phyloP scores from a whole-genome alignment of 257 asterid species.

The Solanum microdontum region DNA sequence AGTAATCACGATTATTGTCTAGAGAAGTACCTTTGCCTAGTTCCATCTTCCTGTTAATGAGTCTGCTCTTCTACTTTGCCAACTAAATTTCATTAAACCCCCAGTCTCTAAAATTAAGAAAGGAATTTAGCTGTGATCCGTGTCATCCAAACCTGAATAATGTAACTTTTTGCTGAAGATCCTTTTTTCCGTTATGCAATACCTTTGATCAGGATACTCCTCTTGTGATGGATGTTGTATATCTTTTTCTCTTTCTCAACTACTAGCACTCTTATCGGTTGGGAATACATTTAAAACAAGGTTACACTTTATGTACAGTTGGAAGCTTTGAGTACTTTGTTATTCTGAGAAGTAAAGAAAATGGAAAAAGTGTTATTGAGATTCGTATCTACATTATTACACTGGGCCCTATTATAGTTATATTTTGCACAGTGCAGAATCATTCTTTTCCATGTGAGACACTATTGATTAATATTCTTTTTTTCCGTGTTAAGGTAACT shows the following conservation, averaged over 20 bases:
- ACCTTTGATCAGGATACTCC: not conserved
- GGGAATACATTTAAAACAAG: not conserved
- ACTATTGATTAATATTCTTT: not conserved
- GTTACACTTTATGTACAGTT: not conserved
- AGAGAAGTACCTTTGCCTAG: not conserved
- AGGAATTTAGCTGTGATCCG: not conserved
- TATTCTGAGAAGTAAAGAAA: not conserved
- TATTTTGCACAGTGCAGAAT: not conserved
- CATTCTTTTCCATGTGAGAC: not conserved
- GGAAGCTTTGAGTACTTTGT: not conserved
- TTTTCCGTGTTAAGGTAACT: no score
- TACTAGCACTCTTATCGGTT: not conserved
- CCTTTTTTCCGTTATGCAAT: not conserved
- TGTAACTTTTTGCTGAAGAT: not conserved
- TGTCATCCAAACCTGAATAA: not conserved
- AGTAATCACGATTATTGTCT: not conserved
- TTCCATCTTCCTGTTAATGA: not conserved
- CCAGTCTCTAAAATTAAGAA: not conserved
- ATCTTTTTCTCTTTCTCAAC: not conserved
- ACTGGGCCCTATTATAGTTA: not conserved
- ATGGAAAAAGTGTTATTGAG: not conserved
- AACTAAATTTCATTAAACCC: not conserved
- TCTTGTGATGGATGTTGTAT: not conserved
- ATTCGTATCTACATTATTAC: not conserved
- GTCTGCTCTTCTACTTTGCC: not conserved